Base-by-base conservation (phyloP, 1,284 basidiomycete species). In the Laetiporus sulphureus region DNA sequence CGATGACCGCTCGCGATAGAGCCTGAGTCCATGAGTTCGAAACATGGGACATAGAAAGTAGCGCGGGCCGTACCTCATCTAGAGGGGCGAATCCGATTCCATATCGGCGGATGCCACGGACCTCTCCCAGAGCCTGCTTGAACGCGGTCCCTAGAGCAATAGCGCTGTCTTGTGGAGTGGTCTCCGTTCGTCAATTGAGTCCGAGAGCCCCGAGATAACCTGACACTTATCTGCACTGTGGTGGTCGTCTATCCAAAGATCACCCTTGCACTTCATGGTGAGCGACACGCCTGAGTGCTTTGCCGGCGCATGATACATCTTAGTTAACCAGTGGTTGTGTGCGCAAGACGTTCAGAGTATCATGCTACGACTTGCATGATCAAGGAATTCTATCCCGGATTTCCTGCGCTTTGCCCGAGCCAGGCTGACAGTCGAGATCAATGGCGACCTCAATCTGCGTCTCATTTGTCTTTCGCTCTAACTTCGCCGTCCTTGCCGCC, bases 231-330 rank as follows among this genome's bases (percentile, higher is more conserved):
- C 93, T 74, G 95, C 92, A 34, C 95, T 92, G 69, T 99, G 96
- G 63, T 99, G 96, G 68, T 99, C 96, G 66, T 99, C 96, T 49
- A 99, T 97, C 79, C 86, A 91, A 13, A 99, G 73, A 65, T 99
- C 96, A 38, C 96, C 96, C 56, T 89, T 82, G 65, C 93, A 98
- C 55, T 86, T 84, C 65, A 99, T 74, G 11, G 75, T 80, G 42
- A 99, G 71, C 0, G 90, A 93, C 79, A 94, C 87, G 49, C 91
- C 90, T 10, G 88, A 79, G 67, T 97, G 93, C 63, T 96, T 96
- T 30, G 93, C 92, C 4, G 96, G 75, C 2, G 93, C 93, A 51
- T 90, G 83, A 58, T 90, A 91, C 93, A 97, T 97, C 93, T 96
- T 18, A n/a, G n/a, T n/a, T n/a, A n/a, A n/a, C n/a, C 47, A 44